These are phyloP conservation scores for Oenanthe sinensis DNA, from an alignment of 129 eudicot genomes.

Conservation along the genomic window DNA sequence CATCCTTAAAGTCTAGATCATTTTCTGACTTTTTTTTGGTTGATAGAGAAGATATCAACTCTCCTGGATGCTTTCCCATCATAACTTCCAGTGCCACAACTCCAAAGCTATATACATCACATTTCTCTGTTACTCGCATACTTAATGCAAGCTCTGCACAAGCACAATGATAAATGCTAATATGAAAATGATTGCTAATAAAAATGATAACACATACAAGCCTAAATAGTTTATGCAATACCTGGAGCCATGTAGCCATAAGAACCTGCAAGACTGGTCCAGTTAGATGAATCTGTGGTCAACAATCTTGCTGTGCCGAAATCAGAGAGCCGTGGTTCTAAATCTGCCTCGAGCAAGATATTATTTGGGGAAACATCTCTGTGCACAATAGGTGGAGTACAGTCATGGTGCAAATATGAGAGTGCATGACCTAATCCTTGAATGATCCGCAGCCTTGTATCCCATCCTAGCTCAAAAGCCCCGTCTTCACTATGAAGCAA, in stretches of 20 bases:
- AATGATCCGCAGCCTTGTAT: conserved; percentile 53
- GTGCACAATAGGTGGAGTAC: conserved; percentile 72
- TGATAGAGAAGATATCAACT: conserved; percentile 41
- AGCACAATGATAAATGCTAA: conserved; percentile 7
- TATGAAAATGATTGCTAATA: not conserved
- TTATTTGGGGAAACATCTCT: conserved; percentile 68
- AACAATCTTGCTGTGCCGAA: conserved; percentile 81
- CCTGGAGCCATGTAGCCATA: conserved; percentile 99
- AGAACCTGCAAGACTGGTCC: conserved; percentile 86
- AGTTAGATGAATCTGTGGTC: conserved; percentile 41
- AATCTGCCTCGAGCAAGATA: conserved; percentile 53
- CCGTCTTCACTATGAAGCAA: conserved; percentile 36
- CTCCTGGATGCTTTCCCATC: conserved; percentile 94
- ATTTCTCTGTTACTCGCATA: conserved; percentile 77
- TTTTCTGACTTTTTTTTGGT: conserved; percentile 7
- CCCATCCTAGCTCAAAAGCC: conserved; percentile 51
- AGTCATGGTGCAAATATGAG: conserved; percentile 89
- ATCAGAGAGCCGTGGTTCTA: conserved; percentile 74
- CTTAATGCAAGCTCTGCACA: conserved; percentile 61
- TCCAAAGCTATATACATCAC: conserved; percentile 91
- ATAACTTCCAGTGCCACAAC: conserved; percentile 73
- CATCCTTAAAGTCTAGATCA: conserved; percentile 40
- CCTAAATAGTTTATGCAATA: conserved; percentile 7
- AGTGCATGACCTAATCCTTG: conserved; percentile 79
- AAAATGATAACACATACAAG: not conserved